Conservation (phyloP, 75 land plant species). For the Azolla pinnata region DNA sequence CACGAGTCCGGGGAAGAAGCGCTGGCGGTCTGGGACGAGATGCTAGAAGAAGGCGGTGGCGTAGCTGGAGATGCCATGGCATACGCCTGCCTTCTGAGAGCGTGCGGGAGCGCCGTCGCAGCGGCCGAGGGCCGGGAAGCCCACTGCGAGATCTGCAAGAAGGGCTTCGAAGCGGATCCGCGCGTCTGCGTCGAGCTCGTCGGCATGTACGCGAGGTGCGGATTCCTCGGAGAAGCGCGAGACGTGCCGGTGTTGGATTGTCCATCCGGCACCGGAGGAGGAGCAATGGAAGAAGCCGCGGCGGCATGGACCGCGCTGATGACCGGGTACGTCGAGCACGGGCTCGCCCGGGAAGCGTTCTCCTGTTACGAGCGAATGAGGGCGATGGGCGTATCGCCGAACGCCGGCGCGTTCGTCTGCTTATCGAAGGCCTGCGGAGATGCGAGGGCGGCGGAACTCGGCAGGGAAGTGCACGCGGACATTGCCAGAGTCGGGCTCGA, state of each 20-base stretch:
- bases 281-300: too few species aligned
- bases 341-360: constrained; percentile 13
- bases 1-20: neutral
- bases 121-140: neutral
- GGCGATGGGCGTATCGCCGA: constrained; percentile 7
- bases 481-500: constrained; percentile 21
- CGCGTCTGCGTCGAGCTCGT: neutral
- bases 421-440: constrained; percentile 25
- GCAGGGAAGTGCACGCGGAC: constrained; percentile 25
- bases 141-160: neutral
- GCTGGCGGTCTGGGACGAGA: constrained; percentile 2
- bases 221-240: too few species aligned
- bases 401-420: constrained; percentile 19
- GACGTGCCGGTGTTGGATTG: too few species aligned
- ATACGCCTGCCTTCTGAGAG: constrained; percentile 3
- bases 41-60: constrained; percentile 3
- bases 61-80: neutral
- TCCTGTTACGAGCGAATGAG: constrained; percentile 7
- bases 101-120: neutral
- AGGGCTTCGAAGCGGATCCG: neutral
- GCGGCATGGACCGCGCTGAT: constrained; percentile 22
- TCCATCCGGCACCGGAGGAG: too few species aligned
- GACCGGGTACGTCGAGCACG: constrained; percentile 16
- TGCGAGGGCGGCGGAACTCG: constrained; percentile 11
- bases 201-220: constrained; percentile 3